Percentiles rank a stretch among this genome's conserved stretches.
Evolutionary conservation across 2,329 filamentous ascomycete species (phyloP).

Genomic region (Huntiella moniliformis): DNA sequence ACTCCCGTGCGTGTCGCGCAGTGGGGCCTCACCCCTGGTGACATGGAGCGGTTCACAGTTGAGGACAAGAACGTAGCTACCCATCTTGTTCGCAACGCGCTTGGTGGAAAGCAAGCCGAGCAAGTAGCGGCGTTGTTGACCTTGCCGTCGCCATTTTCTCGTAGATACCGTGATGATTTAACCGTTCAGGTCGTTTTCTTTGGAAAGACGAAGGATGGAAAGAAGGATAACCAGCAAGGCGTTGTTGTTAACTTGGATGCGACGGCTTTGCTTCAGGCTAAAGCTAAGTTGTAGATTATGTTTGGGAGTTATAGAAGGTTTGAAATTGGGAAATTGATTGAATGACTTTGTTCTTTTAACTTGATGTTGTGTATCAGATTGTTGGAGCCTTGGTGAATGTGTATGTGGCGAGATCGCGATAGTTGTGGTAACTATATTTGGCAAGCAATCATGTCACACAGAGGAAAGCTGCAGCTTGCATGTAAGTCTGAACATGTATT

Average conservation of each 20-base stretch:
- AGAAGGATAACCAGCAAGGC: conserved; percentile 24
- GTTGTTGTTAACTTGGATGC: conserved; percentile 77
- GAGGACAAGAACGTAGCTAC: conserved; percentile 94
- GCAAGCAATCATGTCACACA: too few relatives aligned
- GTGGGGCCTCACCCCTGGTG: conserved; percentile 62
- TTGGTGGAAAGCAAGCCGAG: conserved; percentile 83
- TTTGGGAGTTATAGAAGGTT: background rate
- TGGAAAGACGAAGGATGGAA: conserved; percentile 47
- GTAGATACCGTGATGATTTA: conserved; percentile 83
- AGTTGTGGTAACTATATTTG: too few relatives aligned
- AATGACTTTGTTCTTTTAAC: too few relatives aligned
- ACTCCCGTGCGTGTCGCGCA: conserved; percentile 77
- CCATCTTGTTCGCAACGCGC: conserved; percentile 82
- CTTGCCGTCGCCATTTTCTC: conserved; percentile 73
- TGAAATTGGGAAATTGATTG: background rate
- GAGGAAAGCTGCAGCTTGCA: too few relatives aligned
- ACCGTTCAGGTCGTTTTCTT: conserved; percentile 99
- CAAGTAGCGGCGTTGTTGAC: conserved; percentile 86
- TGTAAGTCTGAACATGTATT: too few relatives aligned
- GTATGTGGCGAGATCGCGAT: too few relatives aligned
- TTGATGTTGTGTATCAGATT: too few relatives aligned
- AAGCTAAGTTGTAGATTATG: conserved; percentile 22
- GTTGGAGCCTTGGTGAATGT: too few relatives aligned
- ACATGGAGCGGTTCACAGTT: conserved; percentile 71
- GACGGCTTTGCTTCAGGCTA: conserved; percentile 26